Base-by-base conservation (phyloP, 2,329 filamentous ascomycete species). In the Phialophora expanda region DNA sequence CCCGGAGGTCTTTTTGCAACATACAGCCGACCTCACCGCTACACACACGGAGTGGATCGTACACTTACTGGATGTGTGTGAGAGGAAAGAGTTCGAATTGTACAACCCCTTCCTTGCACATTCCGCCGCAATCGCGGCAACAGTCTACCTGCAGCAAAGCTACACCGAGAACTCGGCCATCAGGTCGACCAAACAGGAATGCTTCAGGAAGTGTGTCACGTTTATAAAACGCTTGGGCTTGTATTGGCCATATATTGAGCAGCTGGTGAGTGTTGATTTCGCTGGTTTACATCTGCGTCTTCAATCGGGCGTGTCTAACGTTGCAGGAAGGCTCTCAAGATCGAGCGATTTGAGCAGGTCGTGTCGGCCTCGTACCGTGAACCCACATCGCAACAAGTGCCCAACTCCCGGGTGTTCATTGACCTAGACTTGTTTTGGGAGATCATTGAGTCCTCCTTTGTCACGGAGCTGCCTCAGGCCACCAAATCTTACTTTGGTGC, bases 31-130 rank as follows among this genome's bases (percentile, higher is more conserved):
- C 61, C 75, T 83, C 28, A 83, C 84, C 30, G 79, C 80, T 0
- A 81, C 80, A 0, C 83, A 85, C 66, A 81, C 82, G 0, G 80
- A 80, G 0, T 85, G 84, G 84, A 83, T 85, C 28, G 78, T 84
- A 3, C 82, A 84, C 70, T 81, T 84, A 56, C 79, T 85, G 54
- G 80, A 83, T 55, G 78, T 79, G 67, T 76, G 81, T 64, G 75
- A 78, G 74, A 76, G 80, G 69, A 80, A 82, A 71, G 73, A 73
- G 0, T 83, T 84, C 62, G 74, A 78, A 56, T 77, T 82, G 7
- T 81, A 81, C 4, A 81, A 83, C 70, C 81, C 82, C 1, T 78
- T 82, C 24, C 70, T 83, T 11, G 81, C 79, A 1, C 83, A 85
- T 50, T 82, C 82, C 61, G 82, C 82, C 2, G 82, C 81, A 0